phyloP scores from a whole-genome alignment of 129 eudicot genomes.

The Heracleum sosnowskyi region DNA sequence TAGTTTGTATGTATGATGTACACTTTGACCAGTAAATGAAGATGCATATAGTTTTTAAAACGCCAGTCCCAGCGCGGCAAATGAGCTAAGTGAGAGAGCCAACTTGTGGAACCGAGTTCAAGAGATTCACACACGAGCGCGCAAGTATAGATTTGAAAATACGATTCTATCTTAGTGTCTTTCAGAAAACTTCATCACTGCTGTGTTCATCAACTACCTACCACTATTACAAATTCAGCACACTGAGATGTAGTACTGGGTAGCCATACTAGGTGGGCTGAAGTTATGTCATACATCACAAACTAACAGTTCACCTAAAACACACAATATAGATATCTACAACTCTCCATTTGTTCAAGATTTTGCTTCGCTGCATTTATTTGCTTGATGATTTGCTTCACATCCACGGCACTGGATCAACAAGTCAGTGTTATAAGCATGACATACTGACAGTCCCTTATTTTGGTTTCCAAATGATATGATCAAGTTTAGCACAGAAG shows the following conservation, averaged over 20 bases:
- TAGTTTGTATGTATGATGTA: background rate
- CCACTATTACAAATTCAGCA: background rate
- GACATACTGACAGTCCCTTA: constrained; percentile 39
- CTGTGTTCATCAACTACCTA: background rate
- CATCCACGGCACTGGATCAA: constrained; percentile 32
- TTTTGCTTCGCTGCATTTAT: background rate
- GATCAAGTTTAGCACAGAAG: constrained; percentile 59
- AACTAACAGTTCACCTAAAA: background rate
- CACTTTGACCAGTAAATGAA: background rate
- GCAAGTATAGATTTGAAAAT: background rate
- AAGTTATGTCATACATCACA: background rate
- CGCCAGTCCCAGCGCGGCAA: no score
- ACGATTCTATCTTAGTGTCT: background rate
- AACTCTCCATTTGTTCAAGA: background rate
- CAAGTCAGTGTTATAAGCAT: constrained; percentile 55
- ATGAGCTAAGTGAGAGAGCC: background rate
- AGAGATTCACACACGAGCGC: background rate
- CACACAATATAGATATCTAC: background rate
- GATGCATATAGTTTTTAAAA: background rate
- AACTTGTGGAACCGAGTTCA: background rate
- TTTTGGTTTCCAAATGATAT: constrained; percentile 76
- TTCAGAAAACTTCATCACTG: background rate
- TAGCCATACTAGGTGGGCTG: background rate
- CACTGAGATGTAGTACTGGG: background rate
- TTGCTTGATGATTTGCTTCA: constrained; percentile 30